These are phyloP conservation scores for Claviceps sorghi DNA, from an alignment of 2,329 filamentous ascomycete genomes.

Conservation along the genomic window DNA sequence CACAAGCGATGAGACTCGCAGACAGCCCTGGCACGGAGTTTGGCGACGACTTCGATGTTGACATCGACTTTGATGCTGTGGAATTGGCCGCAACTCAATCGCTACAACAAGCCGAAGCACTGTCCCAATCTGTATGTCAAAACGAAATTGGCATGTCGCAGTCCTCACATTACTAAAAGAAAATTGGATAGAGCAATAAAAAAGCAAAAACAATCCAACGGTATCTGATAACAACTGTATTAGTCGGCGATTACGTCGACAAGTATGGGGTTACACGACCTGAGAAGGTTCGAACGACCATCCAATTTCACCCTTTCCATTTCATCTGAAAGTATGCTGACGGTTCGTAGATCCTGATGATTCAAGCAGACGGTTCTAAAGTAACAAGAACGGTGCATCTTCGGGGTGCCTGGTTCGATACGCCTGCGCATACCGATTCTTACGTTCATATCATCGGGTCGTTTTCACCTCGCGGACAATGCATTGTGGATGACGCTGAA, in stretches of 20 bases:
- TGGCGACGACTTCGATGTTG: conserved; percentile 45
- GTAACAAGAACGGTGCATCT: conserved; percentile 55
- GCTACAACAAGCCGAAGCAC: conserved; percentile 16
- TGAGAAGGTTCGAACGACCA: conserved; percentile 50
- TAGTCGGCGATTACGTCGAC: conserved; percentile 54
- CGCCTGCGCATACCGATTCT: conserved; percentile 55
- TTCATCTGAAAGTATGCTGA: conserved; percentile 7
- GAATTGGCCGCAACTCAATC: conserved; percentile 62
- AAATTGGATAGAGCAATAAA: conserved; percentile 43
- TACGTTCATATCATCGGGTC: conserved; percentile 78
- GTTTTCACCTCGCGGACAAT: conserved; percentile 56
- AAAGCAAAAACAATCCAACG: conserved; percentile 69
- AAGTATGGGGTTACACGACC: conserved; percentile 41
- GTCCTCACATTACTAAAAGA: conserved; percentile 42
- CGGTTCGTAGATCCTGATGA: conserved; percentile 51
- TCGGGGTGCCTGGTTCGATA: conserved; percentile 76
- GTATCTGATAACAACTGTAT: conserved; percentile 64
- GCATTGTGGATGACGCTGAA: conserved; percentile 65
- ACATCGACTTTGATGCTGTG: conserved; percentile 63
- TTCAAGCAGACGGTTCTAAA: conserved; percentile 62
- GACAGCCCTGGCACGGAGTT: conserved; percentile 18
- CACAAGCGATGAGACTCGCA: conserved; percentile 3
- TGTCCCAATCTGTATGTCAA: conserved; percentile 24
- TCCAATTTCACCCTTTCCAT: conserved; percentile 5
- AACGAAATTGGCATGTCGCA: conserved; percentile 7